phyloP scores from a whole-genome alignment of 768 basidiomycete genomes.

The Lactifluus subvellereus region DNA sequence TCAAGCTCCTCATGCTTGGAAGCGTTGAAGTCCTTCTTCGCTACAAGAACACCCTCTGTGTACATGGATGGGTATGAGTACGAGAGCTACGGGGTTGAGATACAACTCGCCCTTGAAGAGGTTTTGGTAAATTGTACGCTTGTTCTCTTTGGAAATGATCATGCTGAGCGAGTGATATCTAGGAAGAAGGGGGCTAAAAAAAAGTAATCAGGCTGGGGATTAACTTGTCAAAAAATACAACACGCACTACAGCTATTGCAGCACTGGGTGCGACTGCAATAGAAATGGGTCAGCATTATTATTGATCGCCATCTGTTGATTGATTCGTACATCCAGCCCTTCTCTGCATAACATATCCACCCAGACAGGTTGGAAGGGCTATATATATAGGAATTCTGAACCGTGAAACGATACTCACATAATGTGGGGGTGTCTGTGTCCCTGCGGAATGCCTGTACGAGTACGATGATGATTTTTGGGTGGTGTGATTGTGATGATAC shows the following conservation, averaged over 20 bases:
- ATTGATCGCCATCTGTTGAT: constrained; percentile 30
- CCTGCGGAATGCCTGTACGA: background rate
- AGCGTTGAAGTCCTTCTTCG: constrained; percentile 98
- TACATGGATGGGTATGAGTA: background rate
- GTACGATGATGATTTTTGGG: background rate
- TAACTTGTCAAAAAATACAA: background rate
- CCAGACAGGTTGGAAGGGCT: constrained; percentile 2
- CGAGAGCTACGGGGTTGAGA: background rate
- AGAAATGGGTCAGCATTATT: constrained; percentile 23
- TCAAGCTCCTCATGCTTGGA: constrained; percentile 90
- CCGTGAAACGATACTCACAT: constrained; percentile 1
- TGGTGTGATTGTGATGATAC: background rate
- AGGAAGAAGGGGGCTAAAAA: constrained; percentile 31
- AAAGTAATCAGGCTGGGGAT: too few relatives aligned
- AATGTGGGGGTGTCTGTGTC: background rate
- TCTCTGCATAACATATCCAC: constrained; percentile 12
- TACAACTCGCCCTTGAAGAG: constrained; percentile 93
- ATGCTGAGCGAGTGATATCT: constrained; percentile 49
- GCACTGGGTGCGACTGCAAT: constrained; percentile 34
- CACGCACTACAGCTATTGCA: constrained; percentile 36
- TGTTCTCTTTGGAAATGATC: constrained; percentile 96
- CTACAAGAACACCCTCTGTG: constrained; percentile 95
- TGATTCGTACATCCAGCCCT: constrained; percentile 33
- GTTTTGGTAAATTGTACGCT: constrained; percentile 95
- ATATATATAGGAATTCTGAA: background rate